Evolutionary conservation across 2,329 filamentous ascomycete genomes (phyloP).

Genomic region (Xylariaceae sp.): DNA sequence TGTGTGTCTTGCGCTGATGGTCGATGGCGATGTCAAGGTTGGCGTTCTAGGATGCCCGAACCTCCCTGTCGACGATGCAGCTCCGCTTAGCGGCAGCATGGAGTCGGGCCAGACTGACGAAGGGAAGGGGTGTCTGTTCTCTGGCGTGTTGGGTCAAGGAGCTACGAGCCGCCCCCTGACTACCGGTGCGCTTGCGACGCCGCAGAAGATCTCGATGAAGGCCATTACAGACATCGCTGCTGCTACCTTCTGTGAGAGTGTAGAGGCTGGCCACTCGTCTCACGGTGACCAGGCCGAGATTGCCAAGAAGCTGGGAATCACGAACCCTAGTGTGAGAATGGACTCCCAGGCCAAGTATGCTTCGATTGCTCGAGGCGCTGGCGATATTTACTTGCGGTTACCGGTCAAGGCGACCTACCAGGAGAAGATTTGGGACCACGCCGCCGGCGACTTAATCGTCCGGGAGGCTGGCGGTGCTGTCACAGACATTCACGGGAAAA

Average conservation of each 20-base stretch:
- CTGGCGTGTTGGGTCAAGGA: conserved; percentile 79
- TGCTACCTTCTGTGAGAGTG: conserved; percentile 95
- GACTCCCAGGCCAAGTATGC: conserved; percentile 99
- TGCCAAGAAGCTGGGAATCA: conserved; percentile 84
- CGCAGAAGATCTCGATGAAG: conserved; percentile 79
- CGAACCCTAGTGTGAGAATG: conserved; percentile 87
- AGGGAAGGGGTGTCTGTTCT: conserved; percentile 86
- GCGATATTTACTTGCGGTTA: conserved; percentile 91
- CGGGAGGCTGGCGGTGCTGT: conserved; percentile 92
- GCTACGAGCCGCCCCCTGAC: conserved; percentile 78
- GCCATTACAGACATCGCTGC: conserved; percentile 73
- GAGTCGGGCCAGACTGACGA: conserved; percentile 76
- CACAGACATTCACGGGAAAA: conserved; percentile 84
- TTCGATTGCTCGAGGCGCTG: conserved; percentile 90
- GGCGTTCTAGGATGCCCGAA: conserved; percentile 96
- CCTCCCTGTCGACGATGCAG: conserved; percentile 83
- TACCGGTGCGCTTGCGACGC: conserved; percentile 55
- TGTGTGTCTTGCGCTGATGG: conserved; percentile 88
- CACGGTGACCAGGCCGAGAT: conserved; percentile 89
- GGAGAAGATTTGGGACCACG: conserved; percentile 99
- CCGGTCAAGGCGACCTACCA: conserved; percentile 87
- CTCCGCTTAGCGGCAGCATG: conserved; percentile 71
- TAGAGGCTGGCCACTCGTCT: conserved; percentile 89
- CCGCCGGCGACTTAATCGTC: conserved; percentile 92
- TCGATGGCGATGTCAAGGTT: conserved; percentile 91